Evolutionary conservation across 129 eudicot species (phyloP), one percentile per base, ranked within the genome.

Genomic region (Pseudognaphalium luteoalbum): DNA sequence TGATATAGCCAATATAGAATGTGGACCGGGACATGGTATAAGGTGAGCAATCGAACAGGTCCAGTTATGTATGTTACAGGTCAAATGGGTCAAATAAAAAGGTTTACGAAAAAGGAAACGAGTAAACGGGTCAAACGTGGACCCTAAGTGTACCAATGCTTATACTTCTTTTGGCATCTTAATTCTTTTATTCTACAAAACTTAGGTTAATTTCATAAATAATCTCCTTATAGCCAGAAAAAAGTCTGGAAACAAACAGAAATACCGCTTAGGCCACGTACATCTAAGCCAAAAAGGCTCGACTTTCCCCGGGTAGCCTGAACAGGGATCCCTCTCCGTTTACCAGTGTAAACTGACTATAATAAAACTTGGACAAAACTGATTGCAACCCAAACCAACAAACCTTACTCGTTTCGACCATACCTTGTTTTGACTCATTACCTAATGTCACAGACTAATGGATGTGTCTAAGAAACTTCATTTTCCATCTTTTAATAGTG

Each of bases 1-100:
- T 50, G 73, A 84, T 17, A 78, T 89, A 52, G 6, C 42, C 56
- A 81, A 80, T 57, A 70, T 92, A 21, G 39, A 67, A 50, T 92
- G 97, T 82, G 97, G 97, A 69, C 93, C 97, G 1, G 92, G 96
- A 4, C 97, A 92, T 70, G 97, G 96, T 21, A 85, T 92, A 73
- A 92, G 97, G 96, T 87, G 64, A 74, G 52, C 41, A 57, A 35
- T 52, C 58, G 6, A 16, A 52, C 2, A 52, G 58, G 21, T 52
- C 58, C 16, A 41, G 14, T 41, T 41, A 41, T 9, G 14, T 11
- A n/a, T 56, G 61, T 56, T 16, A 61, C 7, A 1, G 2, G 33
- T 28, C 35, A 3, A 61, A 21, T 4, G 8, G 33, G 28, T 21
- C 63, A 17, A 19, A 58, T 6, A 58, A 58, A n/a, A 5, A 58